Evolutionary conservation across 106 monocot genomes (phyloP), one percentile per base, ranked within the genome.

Genomic region (Dactylorhiza incarnata): DNA sequence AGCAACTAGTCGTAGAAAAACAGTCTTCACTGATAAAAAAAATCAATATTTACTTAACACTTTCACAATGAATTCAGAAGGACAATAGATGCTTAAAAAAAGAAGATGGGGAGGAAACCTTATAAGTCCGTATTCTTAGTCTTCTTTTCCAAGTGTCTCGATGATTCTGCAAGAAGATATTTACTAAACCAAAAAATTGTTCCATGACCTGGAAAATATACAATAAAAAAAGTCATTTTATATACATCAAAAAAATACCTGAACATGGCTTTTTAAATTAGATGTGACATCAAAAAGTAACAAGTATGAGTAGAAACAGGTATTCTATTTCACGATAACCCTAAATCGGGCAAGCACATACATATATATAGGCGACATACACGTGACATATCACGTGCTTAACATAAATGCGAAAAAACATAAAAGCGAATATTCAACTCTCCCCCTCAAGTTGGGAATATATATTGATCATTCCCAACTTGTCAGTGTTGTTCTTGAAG

Each of bases 161-260:
- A 68, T 94, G 84, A 76, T 87, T 89, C 74, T 89, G 85, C 70
- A 99, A 77, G 74, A 99, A 99, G 43, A 80, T 89, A 74, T 99
- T 99, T 26, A 99, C 97, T 51, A 99, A 82, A 77, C 94, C 84
- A 86, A 99, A 99, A 77, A 93, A 99, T 81, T 99, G 97, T 59
- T 99, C 97, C 97, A 99, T 99, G 37, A 99, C 97, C 97, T 99
- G 84, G 72, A 92, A 73, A 47, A 75, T n/a, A 45, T 0, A 45
- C 16, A 45, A 22, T 7, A 15, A 59, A 29, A 24, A 49, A 70
- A 1, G 24, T 49, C 49, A 76, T 44, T 47, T 10, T 10, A 73
- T 74, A 74, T 54, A 45, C 11, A 73, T n/a, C 0, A 14, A 3
- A 17, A 17, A 59, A 52, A 52, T 53, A 53, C 16, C 53, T 13